Percentiles rank a stretch among this genome's conserved stretches.
Evolutionary conservation across 495 filamentous ascomycete genomes (phyloP).

Genomic region (Pseudevernia furfuracea): DNA sequence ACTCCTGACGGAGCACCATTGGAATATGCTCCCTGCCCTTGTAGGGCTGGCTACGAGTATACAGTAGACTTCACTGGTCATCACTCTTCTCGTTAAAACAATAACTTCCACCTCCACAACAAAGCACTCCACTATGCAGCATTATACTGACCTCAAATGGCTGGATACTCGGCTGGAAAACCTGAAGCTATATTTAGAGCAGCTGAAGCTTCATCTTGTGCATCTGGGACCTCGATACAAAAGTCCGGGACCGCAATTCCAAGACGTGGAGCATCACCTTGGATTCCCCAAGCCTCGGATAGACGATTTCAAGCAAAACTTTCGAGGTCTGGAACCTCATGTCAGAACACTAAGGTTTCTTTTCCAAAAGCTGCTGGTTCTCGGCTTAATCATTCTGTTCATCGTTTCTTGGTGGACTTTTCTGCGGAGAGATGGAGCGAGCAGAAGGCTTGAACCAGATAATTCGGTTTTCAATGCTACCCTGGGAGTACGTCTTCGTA

Average conservation of each 20-base stretch:
- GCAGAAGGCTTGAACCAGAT: background rate
- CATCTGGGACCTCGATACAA: background rate
- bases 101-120: no score
- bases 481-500: constrained; percentile 13
- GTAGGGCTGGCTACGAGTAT: no score
- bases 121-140: background rate
- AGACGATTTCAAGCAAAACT: background rate
- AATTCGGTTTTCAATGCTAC: constrained; percentile 14
- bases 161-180: background rate
- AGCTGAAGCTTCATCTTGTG: background rate
- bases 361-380: constrained; percentile 3
- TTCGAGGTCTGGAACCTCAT: background rate
- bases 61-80: no score
- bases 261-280: background rate
- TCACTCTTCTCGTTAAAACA: no score
- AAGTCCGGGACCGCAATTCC: background rate
- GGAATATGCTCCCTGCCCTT: no score
- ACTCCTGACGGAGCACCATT: no score
- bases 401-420: constrained; percentile 17
- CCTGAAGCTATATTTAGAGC: background rate
- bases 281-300: background rate
- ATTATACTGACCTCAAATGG: background rate
- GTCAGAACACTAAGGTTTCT: background rate
- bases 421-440: constrained; percentile 3
- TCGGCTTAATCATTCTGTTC: constrained; percentile 8